Evolutionary conservation across 2,329 filamentous ascomycete genomes (phyloP).

Genomic region (Colletotrichum melonis): DNA sequence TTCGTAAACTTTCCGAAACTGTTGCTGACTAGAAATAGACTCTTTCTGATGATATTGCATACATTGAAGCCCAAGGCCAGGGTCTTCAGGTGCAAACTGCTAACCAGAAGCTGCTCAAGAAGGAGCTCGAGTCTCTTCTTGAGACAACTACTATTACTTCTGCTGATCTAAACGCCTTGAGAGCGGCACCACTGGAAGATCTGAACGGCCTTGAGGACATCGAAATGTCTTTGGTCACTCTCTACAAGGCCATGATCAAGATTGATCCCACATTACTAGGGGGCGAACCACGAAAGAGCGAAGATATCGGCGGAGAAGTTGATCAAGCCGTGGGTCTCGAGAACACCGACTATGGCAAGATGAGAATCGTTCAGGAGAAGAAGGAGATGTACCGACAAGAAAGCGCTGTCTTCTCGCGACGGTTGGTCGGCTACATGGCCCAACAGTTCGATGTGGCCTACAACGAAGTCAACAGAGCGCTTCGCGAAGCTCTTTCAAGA

Average conservation of each 20-base stretch:
- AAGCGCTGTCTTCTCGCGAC: conserved; percentile 79
- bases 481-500: conserved; percentile 69
- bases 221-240: conserved; percentile 79
- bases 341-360: conserved; percentile 83
- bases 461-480: conserved; percentile 73
- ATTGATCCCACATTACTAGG: conserved; percentile 85
- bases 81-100: conserved; percentile 96
- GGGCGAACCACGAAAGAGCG: conserved; percentile 59
- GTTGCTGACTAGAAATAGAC: conserved; percentile 67
- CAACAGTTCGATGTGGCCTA: conserved; percentile 83
- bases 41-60: conserved; percentile 93
- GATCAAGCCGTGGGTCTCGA: conserved; percentile 49
- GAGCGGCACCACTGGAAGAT: conserved; percentile 78
- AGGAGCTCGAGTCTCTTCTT: conserved; percentile 88
- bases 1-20: neutral
- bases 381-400: conserved; percentile 88
- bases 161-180: conserved; percentile 79
- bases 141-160: conserved; percentile 90
- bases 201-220: conserved; percentile 79
- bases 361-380: conserved; percentile 95
- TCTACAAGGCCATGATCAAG: conserved; percentile 93
- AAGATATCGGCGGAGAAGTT: conserved; percentile 57
- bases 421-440: conserved; percentile 85
- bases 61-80: conserved; percentile 97
- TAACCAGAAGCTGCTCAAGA: conserved; percentile 93